Percentiles rank a stretch among this genome's conserved stretches.
Conservation (phyloP, 2,329 filamentous ascomycete species). For the Fusarium miscanthi region DNA sequence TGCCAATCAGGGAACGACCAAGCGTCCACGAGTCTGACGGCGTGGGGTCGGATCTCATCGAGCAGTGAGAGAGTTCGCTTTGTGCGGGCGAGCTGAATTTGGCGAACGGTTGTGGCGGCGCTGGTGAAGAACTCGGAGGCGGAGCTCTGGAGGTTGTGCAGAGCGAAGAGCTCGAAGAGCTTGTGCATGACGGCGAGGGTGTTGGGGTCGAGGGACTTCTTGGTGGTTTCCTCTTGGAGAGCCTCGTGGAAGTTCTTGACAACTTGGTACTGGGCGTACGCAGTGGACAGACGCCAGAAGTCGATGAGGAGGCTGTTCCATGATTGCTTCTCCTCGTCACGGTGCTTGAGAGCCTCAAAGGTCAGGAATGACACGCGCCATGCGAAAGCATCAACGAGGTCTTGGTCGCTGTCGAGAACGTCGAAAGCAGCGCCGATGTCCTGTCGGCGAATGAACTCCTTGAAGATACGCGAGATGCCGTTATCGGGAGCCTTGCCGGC, state of each 20-base stretch:
- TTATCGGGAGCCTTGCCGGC: conserved; percentile 62
- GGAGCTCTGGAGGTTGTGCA: conserved; percentile 72
- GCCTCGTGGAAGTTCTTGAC: conserved; percentile 76
- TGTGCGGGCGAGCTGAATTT: conserved; percentile 76
- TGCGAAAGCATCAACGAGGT: conserved; percentile 78
- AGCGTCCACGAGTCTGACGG: conserved; percentile 75
- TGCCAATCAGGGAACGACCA: conserved; percentile 86
- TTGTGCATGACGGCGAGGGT: conserved; percentile 71
- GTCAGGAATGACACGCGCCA: conserved; percentile 81
- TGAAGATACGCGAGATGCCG: conserved; percentile 65
- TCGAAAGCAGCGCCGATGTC: conserved; percentile 81
- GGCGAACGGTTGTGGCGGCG: conserved; percentile 74
- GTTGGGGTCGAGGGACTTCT: conserved; percentile 65
- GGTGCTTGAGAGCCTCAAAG: conserved; percentile 79
- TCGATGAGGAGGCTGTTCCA: conserved; percentile 84
- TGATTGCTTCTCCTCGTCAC: conserved; percentile 78
- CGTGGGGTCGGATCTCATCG: conserved; percentile 78
- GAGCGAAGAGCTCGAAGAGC: conserved; percentile 85
- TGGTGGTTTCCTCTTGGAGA: conserved; percentile 57
- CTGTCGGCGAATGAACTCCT: conserved; percentile 70
- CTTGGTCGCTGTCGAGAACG: conserved; percentile 74
- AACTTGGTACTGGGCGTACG: conserved; percentile 80
- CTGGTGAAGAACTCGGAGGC: conserved; percentile 78
- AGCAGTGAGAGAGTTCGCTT: conserved; percentile 76
- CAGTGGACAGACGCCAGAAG: conserved; percentile 80